Base-by-base conservation (phyloP, 768 basidiomycete species). In the Leccinum sublutescens region DNA sequence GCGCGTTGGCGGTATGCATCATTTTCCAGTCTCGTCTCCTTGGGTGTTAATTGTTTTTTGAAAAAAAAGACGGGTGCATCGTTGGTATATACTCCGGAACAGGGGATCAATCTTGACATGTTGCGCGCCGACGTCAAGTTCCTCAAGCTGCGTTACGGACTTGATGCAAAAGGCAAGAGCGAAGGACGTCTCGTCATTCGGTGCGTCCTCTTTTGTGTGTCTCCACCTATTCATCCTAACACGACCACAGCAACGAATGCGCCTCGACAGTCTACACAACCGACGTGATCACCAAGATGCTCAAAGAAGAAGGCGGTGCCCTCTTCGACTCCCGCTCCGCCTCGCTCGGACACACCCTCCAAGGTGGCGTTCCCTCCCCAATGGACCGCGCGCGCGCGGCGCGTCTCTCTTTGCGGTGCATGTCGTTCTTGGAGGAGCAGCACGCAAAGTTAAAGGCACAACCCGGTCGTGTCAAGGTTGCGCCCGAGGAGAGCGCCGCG, bases 271-370 rank as follows among this genome's bases (percentile, higher is more conserved):
- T 98, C 25, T 99, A 98, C 79, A 88, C 89, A 14, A 95, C 95
- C 7, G 87, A 93, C 8, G 83, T 97, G 56, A 83, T 99, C 65
- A 95, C 89, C 60, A 91, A 91, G 73, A 97, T 99, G 81, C 76
- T 98, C 75, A 88, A 89, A 68, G 96, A 97, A 71, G 96, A 98
- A 75, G 97, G 97, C n/a, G 87, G 87, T 25, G 62, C 80, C 5
- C 79, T 98, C 23, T 99, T 98, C 70, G 97, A 99, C 76, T 86
- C 97, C 19, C 89, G 97, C 51, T 91, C 87, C 19, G 97, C 96
- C n/a, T 90, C 93, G 1, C 85, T 99, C 19, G 97, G 97, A 15
- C 97, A 99, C 77, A 98, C 95, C 5, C 78, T 99, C 3, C 97
- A 99, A 69, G 97, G 97, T 8, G 95, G 95, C 2, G 86, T 93